A percentile compares a stretch with the other conserved stretches of the same genome.
Evolutionary conservation across 345 rosid species (phyloP).

Genomic region (Rhizophora apiculata): DNA sequence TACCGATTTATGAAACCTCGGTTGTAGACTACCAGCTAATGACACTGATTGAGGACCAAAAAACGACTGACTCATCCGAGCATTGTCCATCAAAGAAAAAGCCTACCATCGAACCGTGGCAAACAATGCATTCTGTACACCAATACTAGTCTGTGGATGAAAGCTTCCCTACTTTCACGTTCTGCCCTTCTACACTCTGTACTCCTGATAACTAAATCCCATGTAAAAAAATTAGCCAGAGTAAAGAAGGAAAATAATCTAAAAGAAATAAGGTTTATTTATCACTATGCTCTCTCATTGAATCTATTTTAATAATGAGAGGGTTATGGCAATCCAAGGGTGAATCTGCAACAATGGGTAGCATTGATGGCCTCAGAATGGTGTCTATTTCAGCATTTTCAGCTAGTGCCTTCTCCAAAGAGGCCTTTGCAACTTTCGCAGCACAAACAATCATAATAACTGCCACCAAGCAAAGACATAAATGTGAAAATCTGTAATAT

Average conservation of each 20-base stretch:
- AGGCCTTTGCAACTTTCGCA: slow-evolving; percentile 46
- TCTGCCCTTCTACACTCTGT: background rate
- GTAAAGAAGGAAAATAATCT: background rate
- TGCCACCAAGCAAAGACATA: background rate
- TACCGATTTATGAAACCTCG: background rate
- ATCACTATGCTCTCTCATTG: slow-evolving; percentile 11
- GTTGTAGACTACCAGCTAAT: background rate
- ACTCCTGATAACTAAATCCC: background rate
- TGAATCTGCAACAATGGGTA: slow-evolving; percentile 23
- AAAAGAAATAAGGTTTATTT: background rate
- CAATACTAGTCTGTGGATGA: background rate
- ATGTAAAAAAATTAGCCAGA: background rate
- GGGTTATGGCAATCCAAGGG: slow-evolving; percentile 25
- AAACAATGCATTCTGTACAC: background rate
- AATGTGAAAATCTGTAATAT: background rate
- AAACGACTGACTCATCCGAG: no score
- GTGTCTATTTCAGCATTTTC: slow-evolving; percentile 32
- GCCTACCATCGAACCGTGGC: no score
- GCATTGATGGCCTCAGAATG: slow-evolving; percentile 10
- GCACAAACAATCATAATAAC: slow-evolving; percentile 36
- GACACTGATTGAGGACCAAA: no score
- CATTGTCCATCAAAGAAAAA: no score
- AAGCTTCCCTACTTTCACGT: background rate
- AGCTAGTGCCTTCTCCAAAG: slow-evolving; percentile 42
- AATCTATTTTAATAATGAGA: slow-evolving; percentile 30